phyloP scores from a whole-genome alignment of 352 stramenopile species.

The Pythium sukuiense region DNA sequence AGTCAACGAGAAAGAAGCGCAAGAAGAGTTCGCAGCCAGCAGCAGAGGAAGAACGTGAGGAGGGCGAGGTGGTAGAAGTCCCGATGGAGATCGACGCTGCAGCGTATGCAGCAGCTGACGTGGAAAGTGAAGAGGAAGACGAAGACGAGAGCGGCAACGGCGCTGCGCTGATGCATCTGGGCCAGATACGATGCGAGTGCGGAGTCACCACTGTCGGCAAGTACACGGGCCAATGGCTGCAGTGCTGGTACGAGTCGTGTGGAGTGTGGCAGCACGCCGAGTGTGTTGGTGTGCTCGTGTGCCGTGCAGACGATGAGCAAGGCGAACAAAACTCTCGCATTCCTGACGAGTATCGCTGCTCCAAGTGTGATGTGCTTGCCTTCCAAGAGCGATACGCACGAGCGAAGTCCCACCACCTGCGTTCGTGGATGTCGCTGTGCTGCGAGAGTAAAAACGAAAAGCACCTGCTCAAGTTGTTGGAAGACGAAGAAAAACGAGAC shows the following conservation, averaged over 20 bases:
- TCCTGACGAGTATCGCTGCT: constrained; percentile 41
- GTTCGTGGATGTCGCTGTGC: constrained; percentile 70
- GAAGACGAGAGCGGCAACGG: constrained; percentile 13
- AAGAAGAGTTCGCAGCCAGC: background rate
- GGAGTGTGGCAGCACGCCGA: constrained; percentile 70
- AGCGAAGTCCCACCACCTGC: constrained; percentile 29
- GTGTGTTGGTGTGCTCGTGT: constrained; percentile 55
- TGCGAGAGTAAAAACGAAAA: constrained; percentile 57
- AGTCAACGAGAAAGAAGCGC: background rate
- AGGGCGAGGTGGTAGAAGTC: background rate
- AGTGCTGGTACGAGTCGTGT: constrained; percentile 68
- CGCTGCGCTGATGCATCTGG: constrained; percentile 31
- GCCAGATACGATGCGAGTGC: constrained; percentile 61
- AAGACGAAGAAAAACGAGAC: constrained; percentile 17
- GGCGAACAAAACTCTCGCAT: background rate
- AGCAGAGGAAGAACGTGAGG: background rate
- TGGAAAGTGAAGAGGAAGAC: constrained; percentile 4
- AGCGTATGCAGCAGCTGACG: background rate
- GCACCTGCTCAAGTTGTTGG: constrained; percentile 53
- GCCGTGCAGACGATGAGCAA: background rate
- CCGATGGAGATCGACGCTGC: constrained; percentile 16
- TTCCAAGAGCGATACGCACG: constrained; percentile 33
- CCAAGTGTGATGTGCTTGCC: constrained; percentile 41
- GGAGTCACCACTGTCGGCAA: constrained; percentile 41
- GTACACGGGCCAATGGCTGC: constrained; percentile 67